Percentiles rank a stretch among this genome's conserved stretches.
Conservation (phyloP, 2,329 filamentous ascomycete species). For the Penicillium sclerotigenum region DNA sequence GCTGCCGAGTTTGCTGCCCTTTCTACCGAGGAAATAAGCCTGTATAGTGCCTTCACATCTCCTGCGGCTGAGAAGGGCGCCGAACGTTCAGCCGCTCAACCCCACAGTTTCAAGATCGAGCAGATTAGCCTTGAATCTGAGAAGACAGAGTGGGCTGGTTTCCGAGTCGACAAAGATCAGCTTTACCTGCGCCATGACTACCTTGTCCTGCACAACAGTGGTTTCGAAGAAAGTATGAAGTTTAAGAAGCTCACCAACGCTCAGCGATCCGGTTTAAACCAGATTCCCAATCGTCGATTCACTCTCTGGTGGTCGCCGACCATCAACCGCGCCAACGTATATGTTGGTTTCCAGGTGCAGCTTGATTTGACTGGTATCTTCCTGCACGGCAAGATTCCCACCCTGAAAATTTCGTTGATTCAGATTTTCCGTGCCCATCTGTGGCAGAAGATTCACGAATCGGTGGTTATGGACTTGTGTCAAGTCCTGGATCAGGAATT, state of each 20-base stretch:
- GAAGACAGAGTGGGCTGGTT: constrained; percentile 50
- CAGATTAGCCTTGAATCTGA: constrained; percentile 46
- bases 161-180: constrained; percentile 52
- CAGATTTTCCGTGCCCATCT: constrained; percentile 99
- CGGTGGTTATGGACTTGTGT: constrained; percentile 96
- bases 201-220: constrained; percentile 48
- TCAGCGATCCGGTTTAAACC: constrained; percentile 92
- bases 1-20: constrained; percentile 46
- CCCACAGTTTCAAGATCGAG: constrained; percentile 40
- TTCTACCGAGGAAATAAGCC: constrained; percentile 34
- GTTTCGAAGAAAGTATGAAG: constrained; percentile 69
- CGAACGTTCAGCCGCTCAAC: neutral
- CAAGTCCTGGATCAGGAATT: constrained; percentile 98
- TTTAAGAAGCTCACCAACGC: constrained; percentile 99
- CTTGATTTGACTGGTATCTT: constrained; percentile 97
- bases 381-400: constrained; percentile 98
- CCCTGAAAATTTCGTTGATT: constrained; percentile 94
- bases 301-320: constrained; percentile 96
- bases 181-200: constrained; percentile 52
- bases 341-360: constrained; percentile 98
- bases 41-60: constrained; percentile 35
- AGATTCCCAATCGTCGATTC: constrained; percentile 97
- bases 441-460: constrained; percentile 99
- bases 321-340: constrained; percentile 94
- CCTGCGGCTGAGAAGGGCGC: neutral